These are phyloP conservation scores for Shiraia bambusicola DNA, from an alignment of 2,329 filamentous ascomycete species.

Conservation along the genomic window DNA sequence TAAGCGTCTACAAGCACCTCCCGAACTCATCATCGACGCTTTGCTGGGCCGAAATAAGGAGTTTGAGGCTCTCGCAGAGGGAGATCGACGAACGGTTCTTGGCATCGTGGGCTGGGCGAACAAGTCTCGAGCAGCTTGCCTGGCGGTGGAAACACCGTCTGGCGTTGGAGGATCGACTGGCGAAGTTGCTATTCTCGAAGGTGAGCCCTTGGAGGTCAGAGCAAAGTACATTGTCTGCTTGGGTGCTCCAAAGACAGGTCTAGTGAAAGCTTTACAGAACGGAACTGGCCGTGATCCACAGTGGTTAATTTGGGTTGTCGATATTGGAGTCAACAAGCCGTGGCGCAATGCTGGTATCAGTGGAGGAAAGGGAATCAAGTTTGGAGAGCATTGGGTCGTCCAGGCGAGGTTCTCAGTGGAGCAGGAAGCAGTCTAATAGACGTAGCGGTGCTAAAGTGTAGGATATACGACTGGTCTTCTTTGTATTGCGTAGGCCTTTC, in stretches of 20 bases:
- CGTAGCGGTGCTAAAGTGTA: slow-evolving; percentile 2
- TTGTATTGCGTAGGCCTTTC: slow-evolving; percentile 27
- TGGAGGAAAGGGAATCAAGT: slow-evolving; percentile 81
- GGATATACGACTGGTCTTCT: slow-evolving; percentile 1
- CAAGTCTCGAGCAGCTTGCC: slow-evolving; percentile 75
- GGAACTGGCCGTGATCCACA: slow-evolving; percentile 55
- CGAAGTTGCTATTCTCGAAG: slow-evolving; percentile 64
- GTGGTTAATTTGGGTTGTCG: slow-evolving; percentile 82
- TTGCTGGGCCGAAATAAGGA: slow-evolving; percentile 82
- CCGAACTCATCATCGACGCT: slow-evolving; percentile 85
- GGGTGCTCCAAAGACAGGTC: slow-evolving; percentile 81
- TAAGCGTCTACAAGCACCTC: slow-evolving; percentile 61
- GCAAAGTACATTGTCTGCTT: slow-evolving; percentile 82
- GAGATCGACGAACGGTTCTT: slow-evolving; percentile 80
- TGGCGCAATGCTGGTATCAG: slow-evolving; percentile 84
- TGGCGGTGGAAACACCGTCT: slow-evolving; percentile 89
- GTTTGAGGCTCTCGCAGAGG: slow-evolving; percentile 82
- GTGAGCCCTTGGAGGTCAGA: slow-evolving; percentile 74
- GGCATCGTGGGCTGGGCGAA: slow-evolving; percentile 95
- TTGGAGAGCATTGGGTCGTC: slow-evolving; percentile 83
- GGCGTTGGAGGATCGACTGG: slow-evolving; percentile 78
- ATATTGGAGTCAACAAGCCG: slow-evolving; percentile 81
- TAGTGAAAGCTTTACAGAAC: slow-evolving; percentile 73
- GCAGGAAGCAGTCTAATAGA: slow-evolving; percentile 7
- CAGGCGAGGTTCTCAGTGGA: slow-evolving; percentile 56